Evolutionary conservation across 768 basidiomycete genomes (phyloP), one percentile per base, ranked within the genome.

Genomic region (Russula ochroleuca): DNA sequence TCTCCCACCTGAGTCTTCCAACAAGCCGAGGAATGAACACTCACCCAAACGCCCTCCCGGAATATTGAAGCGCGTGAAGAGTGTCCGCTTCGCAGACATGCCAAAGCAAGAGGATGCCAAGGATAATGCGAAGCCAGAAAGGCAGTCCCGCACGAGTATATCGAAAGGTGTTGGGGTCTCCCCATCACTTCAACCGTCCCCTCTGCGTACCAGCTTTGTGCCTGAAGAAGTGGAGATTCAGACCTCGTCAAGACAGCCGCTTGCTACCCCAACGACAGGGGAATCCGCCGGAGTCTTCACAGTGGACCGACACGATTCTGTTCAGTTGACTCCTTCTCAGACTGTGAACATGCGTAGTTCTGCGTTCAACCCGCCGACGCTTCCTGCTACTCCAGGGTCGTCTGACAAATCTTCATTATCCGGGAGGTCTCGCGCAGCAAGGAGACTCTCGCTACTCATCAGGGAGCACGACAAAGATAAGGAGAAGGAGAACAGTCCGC

Each of bases 11-110:
- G 33, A 45, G 53, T 45, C 59, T 49, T 47, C 23, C 1, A 38
- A n/a, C 7, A 19, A 41, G 8, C 21, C 23, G 10, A 51, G 19
- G 53, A 45, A 19, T 33, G 47, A 56, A 43, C 43, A 3, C 13
- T 43, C 49, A n/a, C 47, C 38, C 40, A 61, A 61, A 41, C 64
- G 49, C 23, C 64, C 54, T 37, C 65, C 47, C 4, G 66, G 67
- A 19, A 68, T 68, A 41, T 57, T 68, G 52, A 68, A 68, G 49
- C 67, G 38, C 35, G 55, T 28, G 55, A 68, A 68, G 62, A 68
- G 65, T 48, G 67, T 68, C 55, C 65, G 67, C 28, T 68, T 68
- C 41, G 67, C 67, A 10, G 55, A 63, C 17, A 45, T 67, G 51
- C 54, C 65, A 15, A 59, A 48, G 45, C 53, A 33, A 45, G 58